Evolutionary conservation across 345 rosid genomes (phyloP), one percentile per base, ranked within the genome.

Genomic region (Aegle marmelos): DNA sequence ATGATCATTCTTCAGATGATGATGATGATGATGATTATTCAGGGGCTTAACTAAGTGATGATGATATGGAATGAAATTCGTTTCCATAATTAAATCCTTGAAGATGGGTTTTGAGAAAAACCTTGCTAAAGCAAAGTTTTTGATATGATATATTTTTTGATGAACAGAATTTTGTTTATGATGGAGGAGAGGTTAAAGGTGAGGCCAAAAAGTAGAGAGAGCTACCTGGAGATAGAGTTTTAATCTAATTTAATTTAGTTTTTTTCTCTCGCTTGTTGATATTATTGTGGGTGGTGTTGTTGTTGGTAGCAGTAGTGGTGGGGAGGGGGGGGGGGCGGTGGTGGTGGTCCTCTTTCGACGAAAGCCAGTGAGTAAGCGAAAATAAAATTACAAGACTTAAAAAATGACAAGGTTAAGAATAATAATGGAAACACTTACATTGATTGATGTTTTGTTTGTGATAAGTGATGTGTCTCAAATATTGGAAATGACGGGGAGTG

Each of bases 361-460:
- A 53, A 53, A 53, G 57, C 22, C 2, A 53, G 57, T 19, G 2
- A 53, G 7, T 16, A 2, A 48, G 21, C 16, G 56, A 17, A 53
- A 53, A 17, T 16, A 53, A 53, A 53, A 53, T 17, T 17, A 53
- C 7, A 2, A 5, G 57, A n/a, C n/a, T n/a, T 45, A 13, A 45
- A 45, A 11, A 45, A 45, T 45, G 17, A 45, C 16, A 53, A 16
- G 57, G 5, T 16, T 53, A 6, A 4, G 57, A 53, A 19, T 53
- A 16, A 53, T 53, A 64, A 70, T 25, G 58, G 70, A 30, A 83
- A 63, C 69, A 68, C 34, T 5, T 76, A 60, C 72, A 71, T 76
- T 76, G 64, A 74, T 72, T 79, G 81, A 77, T 75, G 41, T 54
- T 14, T 28, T 50, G 39, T 9, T 48, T 27, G 72, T 48, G 27